phyloP scores from a whole-genome alignment of 176 grass and related monocot genomes.

The Elaeis guineensis region DNA sequence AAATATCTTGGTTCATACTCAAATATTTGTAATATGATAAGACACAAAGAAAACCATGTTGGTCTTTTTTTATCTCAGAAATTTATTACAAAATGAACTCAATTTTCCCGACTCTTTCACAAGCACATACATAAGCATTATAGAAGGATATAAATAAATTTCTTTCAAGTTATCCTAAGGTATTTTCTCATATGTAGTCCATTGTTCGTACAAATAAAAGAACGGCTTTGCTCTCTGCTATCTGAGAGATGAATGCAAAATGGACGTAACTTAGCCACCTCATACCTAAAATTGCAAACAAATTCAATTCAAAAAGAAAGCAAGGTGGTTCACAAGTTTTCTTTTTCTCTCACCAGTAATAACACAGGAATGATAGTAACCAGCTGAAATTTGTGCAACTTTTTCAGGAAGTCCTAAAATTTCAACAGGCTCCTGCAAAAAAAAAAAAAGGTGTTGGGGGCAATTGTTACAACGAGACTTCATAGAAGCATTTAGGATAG shows the following conservation, averaged over 20 bases:
- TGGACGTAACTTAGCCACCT: constrained; percentile 1
- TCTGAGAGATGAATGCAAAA: background rate
- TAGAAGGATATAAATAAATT: too few relatives aligned
- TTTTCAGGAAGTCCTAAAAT: constrained; percentile 59
- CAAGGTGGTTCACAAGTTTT: background rate
- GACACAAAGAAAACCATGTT: background rate
- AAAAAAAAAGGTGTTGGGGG: background rate
- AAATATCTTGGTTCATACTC: background rate
- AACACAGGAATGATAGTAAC: constrained; percentile 78
- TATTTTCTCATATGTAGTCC: too few relatives aligned
- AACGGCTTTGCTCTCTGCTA: too few relatives aligned
- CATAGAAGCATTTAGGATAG: background rate
- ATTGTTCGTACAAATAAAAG: too few relatives aligned
- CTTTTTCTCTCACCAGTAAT: constrained; percentile 61
- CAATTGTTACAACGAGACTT: background rate
- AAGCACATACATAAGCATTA: too few relatives aligned
- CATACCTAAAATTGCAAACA: too few relatives aligned
- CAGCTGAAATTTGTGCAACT: constrained; percentile 58
- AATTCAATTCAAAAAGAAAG: background rate
- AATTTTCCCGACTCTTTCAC: too few relatives aligned
- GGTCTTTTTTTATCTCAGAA: background rate
- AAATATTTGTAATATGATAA: background rate
- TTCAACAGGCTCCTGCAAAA: constrained; percentile 64
- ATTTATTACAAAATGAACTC: background rate
- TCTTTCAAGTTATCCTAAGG: too few relatives aligned